Conservation (phyloP, 2,329 filamentous ascomycete species). For the Sclerotinia sclerotiorum region DNA sequence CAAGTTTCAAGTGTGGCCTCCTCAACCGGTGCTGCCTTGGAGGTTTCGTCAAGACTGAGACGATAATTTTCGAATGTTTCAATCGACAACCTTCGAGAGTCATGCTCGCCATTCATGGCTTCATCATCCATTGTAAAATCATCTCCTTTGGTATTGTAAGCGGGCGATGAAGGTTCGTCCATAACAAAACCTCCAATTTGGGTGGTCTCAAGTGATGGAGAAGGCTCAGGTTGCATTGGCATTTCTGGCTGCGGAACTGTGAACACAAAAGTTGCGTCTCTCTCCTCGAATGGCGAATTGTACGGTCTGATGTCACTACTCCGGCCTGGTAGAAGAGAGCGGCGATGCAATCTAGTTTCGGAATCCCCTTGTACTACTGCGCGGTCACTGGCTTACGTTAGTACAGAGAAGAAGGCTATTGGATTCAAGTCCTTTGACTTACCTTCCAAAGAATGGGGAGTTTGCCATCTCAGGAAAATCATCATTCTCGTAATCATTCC, state of each 20-base stretch:
- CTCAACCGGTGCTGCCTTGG: not conserved
- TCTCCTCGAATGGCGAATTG: slow-evolving; percentile 37
- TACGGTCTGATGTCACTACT: slow-evolving; percentile 38
- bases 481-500: slow-evolving; percentile 31
- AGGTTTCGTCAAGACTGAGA: not conserved
- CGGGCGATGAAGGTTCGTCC: not conserved
- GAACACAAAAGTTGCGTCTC: slow-evolving; percentile 39
- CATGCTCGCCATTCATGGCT: not conserved
- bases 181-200: not conserved
- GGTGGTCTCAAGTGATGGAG: not conserved
- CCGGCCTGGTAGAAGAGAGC: slow-evolving; percentile 32
- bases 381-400: slow-evolving; percentile 10
- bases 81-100: not conserved
- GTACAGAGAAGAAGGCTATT: not conserved
- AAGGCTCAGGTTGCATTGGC: slow-evolving; percentile 21
- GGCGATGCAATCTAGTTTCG: slow-evolving; percentile 14
- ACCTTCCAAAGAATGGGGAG: slow-evolving; percentile 28
- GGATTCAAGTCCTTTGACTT: slow-evolving; percentile 16
- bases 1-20: not conserved
- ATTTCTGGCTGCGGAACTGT: slow-evolving; percentile 37
- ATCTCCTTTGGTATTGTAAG: not conserved
- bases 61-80: not conserved
- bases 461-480: slow-evolving; percentile 28
- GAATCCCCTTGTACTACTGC: slow-evolving; percentile 3
- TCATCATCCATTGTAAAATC: slow-evolving; percentile 8